A percentile compares a stretch with the other conserved stretches of the same genome.
phyloP scores from a whole-genome alignment of 164 flowering plant genomes.

The Nymphaea colorata region DNA sequence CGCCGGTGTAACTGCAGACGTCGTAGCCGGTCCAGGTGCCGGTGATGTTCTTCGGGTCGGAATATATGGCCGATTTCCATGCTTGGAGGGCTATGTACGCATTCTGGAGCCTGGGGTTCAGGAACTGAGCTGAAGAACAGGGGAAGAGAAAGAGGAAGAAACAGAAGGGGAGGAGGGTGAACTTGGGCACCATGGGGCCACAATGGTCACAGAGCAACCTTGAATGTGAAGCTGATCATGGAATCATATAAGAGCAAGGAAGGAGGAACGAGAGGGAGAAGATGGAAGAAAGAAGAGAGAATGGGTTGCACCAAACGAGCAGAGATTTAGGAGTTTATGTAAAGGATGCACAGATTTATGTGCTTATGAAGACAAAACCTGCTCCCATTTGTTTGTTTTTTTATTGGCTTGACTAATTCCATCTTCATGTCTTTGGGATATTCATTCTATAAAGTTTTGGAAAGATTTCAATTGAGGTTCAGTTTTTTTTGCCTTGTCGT shows the following conservation, averaged over 20 bases:
- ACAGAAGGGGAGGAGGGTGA: neutral
- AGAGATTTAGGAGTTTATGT: neutral
- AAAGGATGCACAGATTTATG: neutral
- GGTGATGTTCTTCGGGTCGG: slow-evolving; percentile 56
- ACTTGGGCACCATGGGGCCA: neutral
- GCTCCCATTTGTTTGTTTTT: neutral
- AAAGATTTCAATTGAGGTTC: too few relatives aligned
- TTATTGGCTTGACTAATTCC: neutral
- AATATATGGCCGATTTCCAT: slow-evolving; percentile 48
- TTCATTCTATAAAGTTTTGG: too few relatives aligned
- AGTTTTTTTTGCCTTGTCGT: too few relatives aligned
- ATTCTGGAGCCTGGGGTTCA: slow-evolving; percentile 34
- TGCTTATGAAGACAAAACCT: neutral
- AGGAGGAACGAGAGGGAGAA: too few relatives aligned
- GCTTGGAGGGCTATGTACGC: slow-evolving; percentile 65
- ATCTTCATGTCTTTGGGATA: too few relatives aligned
- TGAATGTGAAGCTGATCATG: neutral
- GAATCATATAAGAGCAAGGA: too few relatives aligned
- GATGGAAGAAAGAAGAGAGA: neutral
- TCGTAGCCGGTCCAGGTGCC: slow-evolving; percentile 48
- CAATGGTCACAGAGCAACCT: neutral
- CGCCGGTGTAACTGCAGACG: slow-evolving; percentile 69
- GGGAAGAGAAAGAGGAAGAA: neutral
- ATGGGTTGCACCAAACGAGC: neutral
- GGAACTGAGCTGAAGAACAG: neutral